A percentile compares a stretch with the other conserved stretches of the same genome.
These are phyloP conservation scores for Circinella minor DNA, from an alignment of 371 early-diverging fungal genomes.

Conservation along the genomic window DNA sequence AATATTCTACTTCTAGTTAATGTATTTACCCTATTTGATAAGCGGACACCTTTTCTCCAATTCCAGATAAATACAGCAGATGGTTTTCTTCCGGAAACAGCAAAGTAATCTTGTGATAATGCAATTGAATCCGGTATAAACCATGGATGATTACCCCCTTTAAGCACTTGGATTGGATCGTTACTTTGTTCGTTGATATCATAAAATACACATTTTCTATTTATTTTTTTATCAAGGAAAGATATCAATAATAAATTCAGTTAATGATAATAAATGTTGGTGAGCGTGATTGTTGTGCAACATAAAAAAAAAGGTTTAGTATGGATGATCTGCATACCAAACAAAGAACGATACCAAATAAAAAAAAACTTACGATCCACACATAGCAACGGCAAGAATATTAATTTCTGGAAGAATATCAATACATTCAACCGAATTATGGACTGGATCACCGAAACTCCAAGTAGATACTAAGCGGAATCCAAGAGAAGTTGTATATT, in stretches of 20 bases:
- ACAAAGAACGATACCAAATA: no score
- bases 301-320: no score
- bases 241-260: no score
- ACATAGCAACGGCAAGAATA: constrained; percentile 48
- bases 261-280: no score
- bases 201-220: constrained; percentile 51
- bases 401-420: constrained; percentile 51
- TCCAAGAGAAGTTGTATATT: constrained; percentile 31
- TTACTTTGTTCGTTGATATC: constrained; percentile 36
- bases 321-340: no score
- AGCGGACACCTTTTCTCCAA: constrained; percentile 50
- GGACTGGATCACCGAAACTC: constrained; percentile 39
- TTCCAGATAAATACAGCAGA: constrained; percentile 57
- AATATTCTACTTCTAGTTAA: neutral
- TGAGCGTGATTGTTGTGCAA: no score
- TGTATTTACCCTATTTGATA: constrained; percentile 39
- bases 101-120: constrained; percentile 48
- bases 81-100: constrained; percentile 47
- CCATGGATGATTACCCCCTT: constrained; percentile 48
- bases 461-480: constrained; percentile 33
- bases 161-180: constrained; percentile 53
- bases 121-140: constrained; percentile 51
- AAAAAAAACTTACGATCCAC: constrained; percentile 47
- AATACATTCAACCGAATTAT: constrained; percentile 43
- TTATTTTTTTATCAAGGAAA: neutral